A percentile compares a stretch with the other conserved stretches of the same genome.
phyloP scores from a whole-genome alignment of 768 basidiomycete genomes.

The Podaxis mareebaensis region DNA sequence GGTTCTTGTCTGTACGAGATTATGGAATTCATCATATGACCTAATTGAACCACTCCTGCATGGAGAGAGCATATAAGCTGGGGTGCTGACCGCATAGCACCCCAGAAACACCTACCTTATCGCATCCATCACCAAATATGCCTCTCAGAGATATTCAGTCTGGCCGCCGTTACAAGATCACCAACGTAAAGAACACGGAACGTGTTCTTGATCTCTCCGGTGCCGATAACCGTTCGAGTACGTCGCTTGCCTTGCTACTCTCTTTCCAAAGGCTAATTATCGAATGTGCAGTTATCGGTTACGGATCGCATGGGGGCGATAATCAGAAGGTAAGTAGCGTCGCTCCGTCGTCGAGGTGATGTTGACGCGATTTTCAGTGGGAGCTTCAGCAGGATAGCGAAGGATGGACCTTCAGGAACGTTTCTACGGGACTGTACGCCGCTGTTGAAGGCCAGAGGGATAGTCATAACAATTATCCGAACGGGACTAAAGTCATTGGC shows the following conservation, averaged over 20 bases:
- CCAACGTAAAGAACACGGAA: neutral
- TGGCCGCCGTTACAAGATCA: neutral
- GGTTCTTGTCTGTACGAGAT: neutral
- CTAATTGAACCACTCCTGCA: neutral
- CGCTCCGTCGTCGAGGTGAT: neutral
- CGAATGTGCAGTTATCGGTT: conserved; percentile 1
- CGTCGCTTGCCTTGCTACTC: neutral
- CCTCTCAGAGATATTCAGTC: neutral
- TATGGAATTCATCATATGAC: neutral
- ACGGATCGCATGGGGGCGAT: conserved; percentile 24
- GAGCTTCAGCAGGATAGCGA: conserved; percentile 25
- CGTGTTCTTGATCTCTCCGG: conserved; percentile 10
- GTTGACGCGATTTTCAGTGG: conserved; percentile 31
- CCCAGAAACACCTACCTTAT: neutral
- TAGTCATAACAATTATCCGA: conserved; percentile 17
- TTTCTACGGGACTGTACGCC: conserved; percentile 31
- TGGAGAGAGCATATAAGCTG: neutral
- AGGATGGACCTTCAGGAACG: conserved; percentile 36
- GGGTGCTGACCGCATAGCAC: neutral
- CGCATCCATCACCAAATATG: neutral
- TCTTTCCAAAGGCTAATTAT: neutral
- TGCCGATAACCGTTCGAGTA: conserved; percentile 1
- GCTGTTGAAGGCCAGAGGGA: conserved; percentile 19
- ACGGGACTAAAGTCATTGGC: conserved; percentile 34
- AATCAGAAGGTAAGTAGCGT: conserved; percentile 40